These are phyloP conservation scores for Metarhizium rileyi DNA, from an alignment of 2,329 filamentous ascomycete species.

Conservation along the genomic window DNA sequence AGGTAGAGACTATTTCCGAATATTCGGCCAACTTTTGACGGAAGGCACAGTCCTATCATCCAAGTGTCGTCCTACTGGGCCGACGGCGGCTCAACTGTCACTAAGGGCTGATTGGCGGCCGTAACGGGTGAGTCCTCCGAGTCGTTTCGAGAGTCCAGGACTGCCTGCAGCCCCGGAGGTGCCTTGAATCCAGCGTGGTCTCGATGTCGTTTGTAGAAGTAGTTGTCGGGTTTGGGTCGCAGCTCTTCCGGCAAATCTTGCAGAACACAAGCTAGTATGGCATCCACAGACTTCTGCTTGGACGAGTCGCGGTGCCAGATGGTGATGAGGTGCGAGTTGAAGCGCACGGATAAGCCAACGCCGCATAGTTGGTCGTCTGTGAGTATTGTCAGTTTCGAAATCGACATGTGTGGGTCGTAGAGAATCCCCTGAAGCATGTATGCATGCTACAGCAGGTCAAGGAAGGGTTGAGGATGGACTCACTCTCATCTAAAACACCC, in stretches of 20 bases:
- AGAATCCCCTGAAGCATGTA: no score
- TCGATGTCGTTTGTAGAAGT: constrained; percentile 82
- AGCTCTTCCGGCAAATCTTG: constrained; percentile 64
- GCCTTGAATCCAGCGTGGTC: constrained; percentile 77
- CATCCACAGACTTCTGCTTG: constrained; percentile 69
- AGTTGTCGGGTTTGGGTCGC: constrained; percentile 59
- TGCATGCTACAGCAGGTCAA: not conserved
- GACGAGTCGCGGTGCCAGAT: constrained; percentile 88
- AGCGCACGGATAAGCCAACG: constrained; percentile 76
- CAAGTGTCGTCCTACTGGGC: constrained; percentile 12
- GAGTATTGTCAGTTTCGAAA: not conserved
- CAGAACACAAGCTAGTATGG: constrained; percentile 62
- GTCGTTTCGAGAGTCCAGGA: constrained; percentile 45
- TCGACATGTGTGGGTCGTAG: not conserved
- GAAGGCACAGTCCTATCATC: not conserved
- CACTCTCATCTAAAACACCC: constrained; percentile 60
- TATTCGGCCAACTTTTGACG: not conserved
- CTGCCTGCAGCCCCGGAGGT: constrained; percentile 47
- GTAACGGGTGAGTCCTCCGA: constrained; percentile 23
- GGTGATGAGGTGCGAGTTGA: constrained; percentile 80
- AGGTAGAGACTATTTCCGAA: not conserved
- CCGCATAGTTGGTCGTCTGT: constrained; percentile 81
- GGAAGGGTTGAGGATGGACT: constrained; percentile 16
- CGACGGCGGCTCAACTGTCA: constrained; percentile 15
- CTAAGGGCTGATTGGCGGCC: constrained; percentile 14